phyloP scores from a whole-genome alignment of 2,329 filamentous ascomycete genomes.

The Diaporthe nobilis region DNA sequence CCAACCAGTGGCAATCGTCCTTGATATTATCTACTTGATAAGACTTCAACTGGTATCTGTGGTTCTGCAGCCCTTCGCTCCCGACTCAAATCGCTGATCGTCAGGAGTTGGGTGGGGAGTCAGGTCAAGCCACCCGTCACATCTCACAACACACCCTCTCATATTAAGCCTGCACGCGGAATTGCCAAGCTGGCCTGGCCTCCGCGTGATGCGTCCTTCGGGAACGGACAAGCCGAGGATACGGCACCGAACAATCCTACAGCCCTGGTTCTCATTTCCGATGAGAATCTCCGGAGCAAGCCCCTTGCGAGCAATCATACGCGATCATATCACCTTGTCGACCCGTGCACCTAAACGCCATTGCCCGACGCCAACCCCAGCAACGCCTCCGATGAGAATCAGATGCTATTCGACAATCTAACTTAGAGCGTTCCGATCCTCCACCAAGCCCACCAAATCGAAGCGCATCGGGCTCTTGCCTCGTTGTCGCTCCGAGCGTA shows the following conservation, averaged over 20 bases:
- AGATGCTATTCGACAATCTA: conserved; percentile 61
- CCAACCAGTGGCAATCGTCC: neutral
- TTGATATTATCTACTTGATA: neutral
- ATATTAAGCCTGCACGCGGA: conserved; percentile 26
- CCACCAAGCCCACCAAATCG: conserved; percentile 37
- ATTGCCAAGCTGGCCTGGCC: conserved; percentile 2
- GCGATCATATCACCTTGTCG: conserved; percentile 40
- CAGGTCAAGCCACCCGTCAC: conserved; percentile 6
- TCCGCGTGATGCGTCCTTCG: conserved; percentile 1
- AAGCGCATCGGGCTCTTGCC: conserved; percentile 43
- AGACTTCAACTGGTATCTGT: neutral
- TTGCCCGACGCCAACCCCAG: conserved; percentile 45
- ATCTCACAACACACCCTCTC: conserved; percentile 22
- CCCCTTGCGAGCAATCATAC: conserved; percentile 39
- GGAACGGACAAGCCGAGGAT: neutral
- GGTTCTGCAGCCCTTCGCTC: neutral
- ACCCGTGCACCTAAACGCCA: conserved; percentile 40
- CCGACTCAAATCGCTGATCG: conserved; percentile 1
- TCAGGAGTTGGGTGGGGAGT: neutral
- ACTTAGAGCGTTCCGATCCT: conserved; percentile 53
- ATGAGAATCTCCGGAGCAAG: conserved; percentile 19
- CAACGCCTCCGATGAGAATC: conserved; percentile 52
- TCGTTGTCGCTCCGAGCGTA: conserved; percentile 38
- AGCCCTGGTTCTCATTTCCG: conserved; percentile 31
- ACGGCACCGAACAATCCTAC: conserved; percentile 27